phyloP scores from a whole-genome alignment of 768 basidiomycete genomes.

The Tylopilus rubrobrunneus region DNA sequence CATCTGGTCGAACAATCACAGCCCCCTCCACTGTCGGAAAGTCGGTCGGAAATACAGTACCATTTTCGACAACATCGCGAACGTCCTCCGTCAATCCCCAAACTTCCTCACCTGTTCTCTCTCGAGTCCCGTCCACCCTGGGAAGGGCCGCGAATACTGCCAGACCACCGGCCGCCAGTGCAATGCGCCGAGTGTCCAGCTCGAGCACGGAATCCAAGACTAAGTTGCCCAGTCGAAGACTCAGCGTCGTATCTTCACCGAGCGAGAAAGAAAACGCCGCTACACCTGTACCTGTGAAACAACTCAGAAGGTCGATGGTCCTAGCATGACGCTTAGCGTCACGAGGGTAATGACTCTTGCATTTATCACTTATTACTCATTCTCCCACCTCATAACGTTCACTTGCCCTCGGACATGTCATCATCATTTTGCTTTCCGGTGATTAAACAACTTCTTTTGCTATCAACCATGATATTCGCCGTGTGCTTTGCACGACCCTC shows the following conservation, averaged over 20 bases:
- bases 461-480: slow-evolving; percentile 8
- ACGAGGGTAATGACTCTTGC: slow-evolving; percentile 1
- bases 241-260: slow-evolving; percentile 34
- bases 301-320: slow-evolving; percentile 14
- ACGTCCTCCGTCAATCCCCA: slow-evolving; percentile 28
- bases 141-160: slow-evolving; percentile 18
- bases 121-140: slow-evolving; percentile 32
- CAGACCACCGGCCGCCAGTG: slow-evolving; percentile 9
- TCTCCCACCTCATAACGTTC: slow-evolving; percentile 5
- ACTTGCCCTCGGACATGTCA: slow-evolving; percentile 13
- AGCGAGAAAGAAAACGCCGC: slow-evolving; percentile 61
- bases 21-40: slow-evolving; percentile 20
- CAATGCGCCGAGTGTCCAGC: slow-evolving; percentile 29
- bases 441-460: slow-evolving; percentile 4
- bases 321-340: slow-evolving; percentile 9
- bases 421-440: slow-evolving; percentile 6
- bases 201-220: slow-evolving; percentile 32
- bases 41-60: slow-evolving; percentile 48
- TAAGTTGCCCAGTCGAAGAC: slow-evolving; percentile 32
- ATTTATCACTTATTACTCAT: slow-evolving; percentile 9
- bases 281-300: slow-evolving; percentile 20
- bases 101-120: slow-evolving; percentile 37
- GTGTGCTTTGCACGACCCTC: slow-evolving; percentile 4
- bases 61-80: slow-evolving; percentile 36
- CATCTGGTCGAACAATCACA: slow-evolving; percentile 51